Base-by-base conservation (phyloP, 495 filamentous ascomycete species). In the Viridothelium virens region DNA sequence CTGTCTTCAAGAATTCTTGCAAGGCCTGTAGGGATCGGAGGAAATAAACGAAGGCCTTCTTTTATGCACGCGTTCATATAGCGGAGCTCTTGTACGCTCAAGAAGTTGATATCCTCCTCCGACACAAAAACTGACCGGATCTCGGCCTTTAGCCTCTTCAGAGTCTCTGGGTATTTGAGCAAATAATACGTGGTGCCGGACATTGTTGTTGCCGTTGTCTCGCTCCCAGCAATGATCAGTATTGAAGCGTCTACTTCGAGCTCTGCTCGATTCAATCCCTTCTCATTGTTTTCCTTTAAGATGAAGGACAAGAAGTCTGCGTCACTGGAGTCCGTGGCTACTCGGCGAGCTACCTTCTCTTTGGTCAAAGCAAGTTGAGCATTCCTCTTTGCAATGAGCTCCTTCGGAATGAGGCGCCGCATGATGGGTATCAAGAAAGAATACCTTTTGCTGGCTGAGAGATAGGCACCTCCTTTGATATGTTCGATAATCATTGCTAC, bases 21-120 rank as follows among this genome's bases (percentile, higher is more conserved):
- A 46, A 64, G 53, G 36, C 38, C 38, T 9, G 56, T 46, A n/a
- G 65, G 65, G 0, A 80, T 79, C 1, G 83, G 79, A 0, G 83
- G 82, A 63, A 79, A 81, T n/a, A 85, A 71, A 11, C 84, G 81
- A 36, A 84, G 75, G 0, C 81, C 79, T 72, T 86, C 84, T 33
- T 79, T 78, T 14, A 86, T 76, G 65, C 77, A 81, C 2, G 79
- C 81, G 11, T 74, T 73, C 31, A 81, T 69, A 56, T 79, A 82
- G 0, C 74, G 75, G 5, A 82, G 71, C 37, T 73, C 75, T 56
- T 70, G 71, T 3, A 79, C 74, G 70, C 77, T 69, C 31, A 71
- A 65, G 65, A 74, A 75, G 18, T 56, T 73, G 11, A 74, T 56
- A 18, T 76, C 72, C 36, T 66, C 61, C 62, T 73, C 71, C 7